Evolutionary conservation across 768 basidiomycete species (phyloP).

Genomic region (Podaxis pistillaris): DNA sequence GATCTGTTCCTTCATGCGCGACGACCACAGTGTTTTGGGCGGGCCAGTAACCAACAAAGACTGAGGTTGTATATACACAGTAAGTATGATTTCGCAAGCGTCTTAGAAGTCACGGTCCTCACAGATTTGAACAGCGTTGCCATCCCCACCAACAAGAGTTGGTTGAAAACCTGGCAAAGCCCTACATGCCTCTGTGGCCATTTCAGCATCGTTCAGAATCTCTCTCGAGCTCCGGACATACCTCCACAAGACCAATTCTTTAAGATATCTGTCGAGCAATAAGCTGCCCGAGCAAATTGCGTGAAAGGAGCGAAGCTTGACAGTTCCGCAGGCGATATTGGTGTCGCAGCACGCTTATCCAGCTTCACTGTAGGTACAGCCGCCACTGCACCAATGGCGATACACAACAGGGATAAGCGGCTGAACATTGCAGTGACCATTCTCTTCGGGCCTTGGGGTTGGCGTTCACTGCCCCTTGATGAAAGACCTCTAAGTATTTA

Average conservation of each 20-base stretch:
- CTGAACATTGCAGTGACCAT: conserved; percentile 4
- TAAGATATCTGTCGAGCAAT: conserved; percentile 40
- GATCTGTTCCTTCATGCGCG: conserved; percentile 62
- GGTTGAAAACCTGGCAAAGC: conserved; percentile 39
- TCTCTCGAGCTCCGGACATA: conserved; percentile 18
- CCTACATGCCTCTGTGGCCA: conserved; percentile 35
- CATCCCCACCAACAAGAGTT: conserved; percentile 50
- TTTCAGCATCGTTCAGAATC: neutral
- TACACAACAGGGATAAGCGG: neutral
- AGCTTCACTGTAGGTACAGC: conserved; percentile 18
- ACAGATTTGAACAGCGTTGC: conserved; percentile 48
- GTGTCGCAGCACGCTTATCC: conserved; percentile 22
- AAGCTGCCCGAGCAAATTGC: conserved; percentile 55
- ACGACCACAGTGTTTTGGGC: conserved; percentile 51
- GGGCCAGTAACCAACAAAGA: conserved; percentile 58
- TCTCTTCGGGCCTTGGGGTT: neutral
- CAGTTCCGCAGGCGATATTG: conserved; percentile 30
- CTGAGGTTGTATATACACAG: conserved; percentile 24
- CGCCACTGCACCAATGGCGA: conserved; percentile 2
- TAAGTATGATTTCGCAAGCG: neutral
- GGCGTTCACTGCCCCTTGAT: neutral
- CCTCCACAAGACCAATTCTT: conserved; percentile 45
- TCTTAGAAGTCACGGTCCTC: conserved; percentile 27
- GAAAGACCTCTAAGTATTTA: neutral
- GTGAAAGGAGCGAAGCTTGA: conserved; percentile 43